Evolutionary conservation across 495 filamentous ascomycete species (phyloP).

Genomic region (Apodospora peruviana): DNA sequence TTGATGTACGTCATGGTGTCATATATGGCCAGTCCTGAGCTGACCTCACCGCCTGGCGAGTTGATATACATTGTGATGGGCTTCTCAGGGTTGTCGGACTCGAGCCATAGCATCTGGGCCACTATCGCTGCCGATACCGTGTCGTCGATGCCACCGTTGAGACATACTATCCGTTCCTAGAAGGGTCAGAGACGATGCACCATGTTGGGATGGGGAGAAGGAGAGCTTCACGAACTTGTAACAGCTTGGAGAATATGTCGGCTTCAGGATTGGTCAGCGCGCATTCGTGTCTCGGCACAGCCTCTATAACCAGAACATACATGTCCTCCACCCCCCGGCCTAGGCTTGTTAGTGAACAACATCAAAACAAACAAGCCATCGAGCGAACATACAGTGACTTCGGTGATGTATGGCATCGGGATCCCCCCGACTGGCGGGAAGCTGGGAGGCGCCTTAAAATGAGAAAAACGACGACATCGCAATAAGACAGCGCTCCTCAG

Average conservation of each 20-base stretch:
- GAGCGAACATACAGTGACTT: conserved; percentile 68
- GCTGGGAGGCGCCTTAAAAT: conserved; percentile 21
- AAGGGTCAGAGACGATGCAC: conserved; percentile 3
- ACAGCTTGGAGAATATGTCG: conserved; percentile 76
- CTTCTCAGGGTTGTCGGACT: conserved; percentile 90
- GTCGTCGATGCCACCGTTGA: conserved; percentile 90
- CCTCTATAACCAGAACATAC: conserved; percentile 44
- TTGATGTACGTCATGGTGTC: conserved; percentile 98
- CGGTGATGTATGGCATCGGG: conserved; percentile 69
- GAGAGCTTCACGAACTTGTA: conserved; percentile 51
- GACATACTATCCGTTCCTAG: conserved; percentile 89
- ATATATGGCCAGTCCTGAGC: conserved; percentile 92
- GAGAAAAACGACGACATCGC: conserved; percentile 35
- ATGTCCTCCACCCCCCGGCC: conserved; percentile 88
- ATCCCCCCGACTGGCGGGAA: conserved; percentile 48
- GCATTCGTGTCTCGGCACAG: not conserved
- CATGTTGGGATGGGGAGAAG: not conserved
- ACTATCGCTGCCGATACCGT: conserved; percentile 84
- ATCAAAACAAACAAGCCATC: not conserved
- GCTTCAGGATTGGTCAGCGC: conserved; percentile 41
- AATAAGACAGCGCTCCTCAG: conserved; percentile 19
- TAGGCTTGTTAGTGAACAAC: conserved; percentile 43
- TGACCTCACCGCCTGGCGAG: conserved; percentile 92
- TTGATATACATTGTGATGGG: conserved; percentile 97
- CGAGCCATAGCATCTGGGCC: conserved; percentile 93